Base-by-base conservation (phyloP, 148 eudicot species). In the Beta vulgaris region DNA sequence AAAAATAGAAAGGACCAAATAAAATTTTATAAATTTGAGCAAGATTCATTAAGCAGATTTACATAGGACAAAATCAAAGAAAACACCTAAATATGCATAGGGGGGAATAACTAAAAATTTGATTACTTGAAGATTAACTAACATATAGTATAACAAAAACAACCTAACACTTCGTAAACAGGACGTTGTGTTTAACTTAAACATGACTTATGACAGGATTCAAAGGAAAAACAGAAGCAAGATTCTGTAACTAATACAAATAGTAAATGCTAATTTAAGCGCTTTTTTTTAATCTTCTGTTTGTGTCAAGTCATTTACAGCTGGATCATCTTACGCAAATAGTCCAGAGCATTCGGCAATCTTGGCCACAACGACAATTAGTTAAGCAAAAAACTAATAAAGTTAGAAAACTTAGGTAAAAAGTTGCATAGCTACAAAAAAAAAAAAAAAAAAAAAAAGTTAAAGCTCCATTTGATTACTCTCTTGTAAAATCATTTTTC, bases 131-230 rank as follows among this genome's bases (percentile, higher is more conserved):
- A 62, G 67, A 68, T 68, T 6, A 68, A 25, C 34, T 25, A 21
- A 39, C 7, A 28, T 68, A 14, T 23, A 44, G n/a, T 16, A 7
- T 13, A 46, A 7, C 19, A 44, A 18, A 37, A 43, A 26, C 69
- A 65, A 37, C 3, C 23, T 26, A 62, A 37, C 39, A 9, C 68
- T 21, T 14, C 44, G 28, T 64, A 44, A 13, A 6, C 12, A 42
- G 53, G 19, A 51, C 37, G 35, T 51, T 65, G 46, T 26, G 51
- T 48, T n/a, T 51, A 15, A 36, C 77, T 75, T 65, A 8, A 36
- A 29, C 43, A 36, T 6, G 49, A 64, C 10, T 43, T 18, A 46
- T 64, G 53, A 44, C 57, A 36, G 60, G 28, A 68, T 44, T 46
- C 11, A 28, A 11, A 73, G 18, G 12, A 35, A 0, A 28, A 60